Percentiles rank a stretch among this genome's conserved stretches.
phyloP scores from a whole-genome alignment of 73 alveolate genomes.

The Paramecium sexaurelia region DNA sequence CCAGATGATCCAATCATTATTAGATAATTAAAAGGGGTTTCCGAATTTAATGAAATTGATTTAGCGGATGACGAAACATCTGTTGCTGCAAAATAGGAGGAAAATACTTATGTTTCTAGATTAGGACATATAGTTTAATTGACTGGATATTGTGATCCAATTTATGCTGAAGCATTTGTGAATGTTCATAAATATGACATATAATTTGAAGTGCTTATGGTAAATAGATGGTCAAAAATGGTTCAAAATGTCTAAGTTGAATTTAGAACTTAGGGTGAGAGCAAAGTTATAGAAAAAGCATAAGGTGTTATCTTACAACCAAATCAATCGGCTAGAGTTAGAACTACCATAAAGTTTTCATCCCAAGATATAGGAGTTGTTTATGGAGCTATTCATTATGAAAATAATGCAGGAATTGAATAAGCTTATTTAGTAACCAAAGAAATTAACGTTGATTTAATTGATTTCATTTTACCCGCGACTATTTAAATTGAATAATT shows the following conservation, averaged over 20 bases:
- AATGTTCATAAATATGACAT: conserved; percentile 90
- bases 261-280: conserved; percentile 87
- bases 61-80: conserved; percentile 75
- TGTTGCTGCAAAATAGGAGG: conserved; percentile 62
- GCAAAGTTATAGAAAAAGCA: conserved; percentile 91
- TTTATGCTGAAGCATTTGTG: conserved; percentile 91
- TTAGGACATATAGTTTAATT: conserved; percentile 69
- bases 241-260: conserved; percentile 86
- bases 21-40: conserved; percentile 78
- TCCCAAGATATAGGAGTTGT: conserved; percentile 91
- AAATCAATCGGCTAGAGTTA: conserved; percentile 74
- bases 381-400: conserved; percentile 91
- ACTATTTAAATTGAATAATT: conserved; percentile 85
- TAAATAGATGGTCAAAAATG: conserved; percentile 88
- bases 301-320: conserved; percentile 83
- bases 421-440: conserved; percentile 79
- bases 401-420: conserved; percentile 86
- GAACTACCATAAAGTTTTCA: conserved; percentile 85
- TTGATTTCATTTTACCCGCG: conserved; percentile 88
- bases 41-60: conserved; percentile 77
- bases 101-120: conserved; percentile 59
- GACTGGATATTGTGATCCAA: conserved; percentile 95
- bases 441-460: conserved; percentile 89
- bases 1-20: conserved; percentile 75
- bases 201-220: conserved; percentile 80